Evolutionary conservation across 345 rosid genomes (phyloP), one percentile per base, ranked within the genome.

Genomic region (Carallia brachiata): DNA sequence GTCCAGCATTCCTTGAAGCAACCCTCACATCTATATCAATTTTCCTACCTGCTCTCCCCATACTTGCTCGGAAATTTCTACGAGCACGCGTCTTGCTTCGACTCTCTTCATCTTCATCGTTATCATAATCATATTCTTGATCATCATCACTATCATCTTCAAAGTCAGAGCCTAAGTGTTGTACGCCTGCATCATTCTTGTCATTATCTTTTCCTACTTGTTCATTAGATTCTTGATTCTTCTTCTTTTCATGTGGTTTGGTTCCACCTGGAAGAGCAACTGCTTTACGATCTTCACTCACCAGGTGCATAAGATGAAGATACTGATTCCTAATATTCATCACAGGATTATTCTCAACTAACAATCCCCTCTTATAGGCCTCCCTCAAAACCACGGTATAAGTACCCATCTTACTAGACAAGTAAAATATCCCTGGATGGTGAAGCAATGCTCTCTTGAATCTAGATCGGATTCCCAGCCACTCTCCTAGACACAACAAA

Each of bases 341-440:
- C 76, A 90, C 55, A 6, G 85, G 75, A 78, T 88, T 88, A 53
- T 78, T 81, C 80, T 92, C 91, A 32, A 83, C 67, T 83, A 90
- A 64, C 68, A 84, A 54, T 5, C 96, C 97, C 71, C 99, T 89
- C 73, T 75, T 94, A 66, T 87, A 87, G 7, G 72, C 91, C 73
- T 90, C 97, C 81, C 78, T 86, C 77, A 92, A 82, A 56, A 90
- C 93, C 72, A 87, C 97, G 44, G 97, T 90, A 65, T 82, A 81
- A 23, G 85, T 86, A 64, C 90, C 86, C 64, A 75, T 76, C 82
- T 92, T 92, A 77, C 77, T 79, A 0, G 97, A 92, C 76, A 92
- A 36, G 71, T 92, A 92, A 82, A 90, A 90, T 12, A 91, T 76
- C 27, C 93, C 96, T 0, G 87, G 93, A 73, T 85, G 95, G 61